Percentiles rank a stretch among this genome's conserved stretches.
These are phyloP conservation scores for Nakazawaea wyomingensis DNA, from an alignment of 805 yeast genomes.

Conservation along the genomic window DNA sequence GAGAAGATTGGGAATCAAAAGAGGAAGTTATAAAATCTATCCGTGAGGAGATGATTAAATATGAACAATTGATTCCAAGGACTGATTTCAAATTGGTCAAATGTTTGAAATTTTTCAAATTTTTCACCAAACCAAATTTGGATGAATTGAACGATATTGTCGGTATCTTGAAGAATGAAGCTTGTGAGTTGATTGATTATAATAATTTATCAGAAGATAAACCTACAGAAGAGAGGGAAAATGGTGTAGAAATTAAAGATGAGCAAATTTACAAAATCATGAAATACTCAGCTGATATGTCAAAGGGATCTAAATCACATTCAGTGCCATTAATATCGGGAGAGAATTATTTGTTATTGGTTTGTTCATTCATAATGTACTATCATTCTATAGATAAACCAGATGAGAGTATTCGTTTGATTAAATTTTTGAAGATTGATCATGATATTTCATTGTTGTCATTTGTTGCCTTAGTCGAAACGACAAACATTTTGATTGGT, in stretches of 20 bases:
- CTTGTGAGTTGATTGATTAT: conserved; percentile 20
- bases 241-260: conserved; percentile 6
- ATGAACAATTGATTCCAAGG: conserved; percentile 20
- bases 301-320: neutral
- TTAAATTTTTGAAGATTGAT: conserved; percentile 20
- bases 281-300: neutral
- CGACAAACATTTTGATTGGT: conserved; percentile 19
- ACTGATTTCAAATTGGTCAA: conserved; percentile 22
- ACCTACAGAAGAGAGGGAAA: conserved; percentile 8
- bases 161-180: conserved; percentile 15
- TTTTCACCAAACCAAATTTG: conserved; percentile 21
- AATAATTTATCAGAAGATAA: conserved; percentile 11
- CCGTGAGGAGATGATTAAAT: conserved; percentile 9
- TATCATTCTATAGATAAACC: conserved; percentile 20
- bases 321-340: conserved; percentile 17
- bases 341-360: conserved; percentile 25
- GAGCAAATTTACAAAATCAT: conserved; percentile 1
- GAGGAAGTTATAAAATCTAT: conserved; percentile 13
- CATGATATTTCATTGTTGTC: conserved; percentile 21
- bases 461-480: conserved; percentile 22
- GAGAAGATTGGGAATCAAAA: conserved; percentile 8
- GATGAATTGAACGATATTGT: conserved; percentile 12
- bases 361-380: conserved; percentile 25
- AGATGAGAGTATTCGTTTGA: conserved; percentile 19
- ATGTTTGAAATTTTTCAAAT: conserved; percentile 23